phyloP scores from a whole-genome alignment of 1,284 basidiomycete genomes.

The Fistulina hepatica region DNA sequence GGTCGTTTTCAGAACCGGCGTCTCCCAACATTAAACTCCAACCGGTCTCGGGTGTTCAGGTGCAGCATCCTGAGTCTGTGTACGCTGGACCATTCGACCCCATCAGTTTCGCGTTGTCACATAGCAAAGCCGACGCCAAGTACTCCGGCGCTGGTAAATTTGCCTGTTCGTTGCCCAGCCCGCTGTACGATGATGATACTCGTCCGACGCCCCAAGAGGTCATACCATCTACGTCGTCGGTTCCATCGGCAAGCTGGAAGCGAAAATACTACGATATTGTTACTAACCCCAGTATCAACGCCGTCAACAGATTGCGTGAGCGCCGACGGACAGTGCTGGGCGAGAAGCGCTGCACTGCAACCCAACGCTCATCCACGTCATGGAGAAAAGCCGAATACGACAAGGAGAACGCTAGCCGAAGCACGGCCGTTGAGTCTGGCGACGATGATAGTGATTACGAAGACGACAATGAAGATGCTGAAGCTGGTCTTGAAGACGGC shows the following conservation, averaged over 20 bases:
- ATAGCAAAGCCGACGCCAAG: slow-evolving; percentile 54
- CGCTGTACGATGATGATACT: slow-evolving; percentile 43
- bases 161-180: slow-evolving; percentile 40
- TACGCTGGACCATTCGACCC: slow-evolving; percentile 50
- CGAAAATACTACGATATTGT: slow-evolving; percentile 35
- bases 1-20: too few relatives aligned
- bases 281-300: slow-evolving; percentile 58
- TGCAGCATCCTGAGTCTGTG: too few relatives aligned
- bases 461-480: slow-evolving; percentile 23
- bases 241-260: slow-evolving; percentile 30
- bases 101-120: slow-evolving; percentile 54
- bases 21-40: too few relatives aligned
- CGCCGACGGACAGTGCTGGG: slow-evolving; percentile 44
- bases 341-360: slow-evolving; percentile 8
- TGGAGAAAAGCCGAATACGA: too few relatives aligned
- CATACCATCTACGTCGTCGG: too few relatives aligned
- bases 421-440: slow-evolving; percentile 33
- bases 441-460: slow-evolving; percentile 24
- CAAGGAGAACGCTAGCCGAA: too few relatives aligned
- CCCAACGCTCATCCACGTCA: too few relatives aligned
- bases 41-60: too few relatives aligned
- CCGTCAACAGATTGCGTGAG: slow-evolving; percentile 54
- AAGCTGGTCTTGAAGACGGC: too few relatives aligned
- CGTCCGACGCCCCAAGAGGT: too few relatives aligned
- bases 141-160: slow-evolving; percentile 62